Conservation (phyloP, 2,329 filamentous ascomycete genomes). For the Monosporascus sp. region DNA sequence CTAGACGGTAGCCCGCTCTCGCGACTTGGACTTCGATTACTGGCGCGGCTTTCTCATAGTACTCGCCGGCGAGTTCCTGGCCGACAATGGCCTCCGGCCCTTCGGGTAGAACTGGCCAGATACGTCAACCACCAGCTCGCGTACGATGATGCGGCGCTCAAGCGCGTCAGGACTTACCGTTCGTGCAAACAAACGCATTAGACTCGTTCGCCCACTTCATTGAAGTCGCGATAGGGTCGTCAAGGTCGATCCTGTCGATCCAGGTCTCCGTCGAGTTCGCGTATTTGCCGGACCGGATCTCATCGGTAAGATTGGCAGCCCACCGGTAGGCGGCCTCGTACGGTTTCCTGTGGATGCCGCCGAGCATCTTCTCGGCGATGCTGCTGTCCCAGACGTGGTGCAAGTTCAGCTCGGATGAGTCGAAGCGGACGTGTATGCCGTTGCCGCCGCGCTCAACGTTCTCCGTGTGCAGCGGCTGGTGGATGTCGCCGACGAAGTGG, state of each 20-base stretch:
- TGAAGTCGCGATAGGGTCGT: slow-evolving; percentile 49
- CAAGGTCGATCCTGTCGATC: slow-evolving; percentile 52
- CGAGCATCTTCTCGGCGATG: slow-evolving; percentile 62
- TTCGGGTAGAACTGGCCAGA: slow-evolving; percentile 51
- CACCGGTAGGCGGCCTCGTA: slow-evolving; percentile 49
- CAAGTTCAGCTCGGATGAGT: slow-evolving; percentile 55
- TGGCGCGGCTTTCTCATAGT: slow-evolving; percentile 59
- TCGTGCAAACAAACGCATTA: slow-evolving; percentile 58
- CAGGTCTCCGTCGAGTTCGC: slow-evolving; percentile 44
- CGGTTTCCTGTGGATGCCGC: slow-evolving; percentile 45
- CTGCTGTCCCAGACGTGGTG: slow-evolving; percentile 71
- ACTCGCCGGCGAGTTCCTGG: slow-evolving; percentile 57
- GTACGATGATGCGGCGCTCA: slow-evolving; percentile 1
- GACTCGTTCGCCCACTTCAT: slow-evolving; percentile 60
- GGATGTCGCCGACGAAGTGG: slow-evolving; percentile 67
- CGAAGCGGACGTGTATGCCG: slow-evolving; percentile 59
- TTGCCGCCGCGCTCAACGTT: slow-evolving; percentile 63
- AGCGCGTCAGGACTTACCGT: slow-evolving; percentile 40
- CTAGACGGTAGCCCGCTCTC: slow-evolving; percentile 64
- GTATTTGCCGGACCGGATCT: slow-evolving; percentile 55
- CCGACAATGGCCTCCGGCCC: slow-evolving; percentile 53
- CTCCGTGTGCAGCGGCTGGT: slow-evolving; percentile 65
- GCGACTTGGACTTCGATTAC: slow-evolving; percentile 64
- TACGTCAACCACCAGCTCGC: no score
- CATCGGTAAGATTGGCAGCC: slow-evolving; percentile 49